A percentile compares a stretch with the other conserved stretches of the same genome.
These are phyloP conservation scores for Paulownia fortunei DNA, from an alignment of 257 asterid species.

Conservation along the genomic window DNA sequence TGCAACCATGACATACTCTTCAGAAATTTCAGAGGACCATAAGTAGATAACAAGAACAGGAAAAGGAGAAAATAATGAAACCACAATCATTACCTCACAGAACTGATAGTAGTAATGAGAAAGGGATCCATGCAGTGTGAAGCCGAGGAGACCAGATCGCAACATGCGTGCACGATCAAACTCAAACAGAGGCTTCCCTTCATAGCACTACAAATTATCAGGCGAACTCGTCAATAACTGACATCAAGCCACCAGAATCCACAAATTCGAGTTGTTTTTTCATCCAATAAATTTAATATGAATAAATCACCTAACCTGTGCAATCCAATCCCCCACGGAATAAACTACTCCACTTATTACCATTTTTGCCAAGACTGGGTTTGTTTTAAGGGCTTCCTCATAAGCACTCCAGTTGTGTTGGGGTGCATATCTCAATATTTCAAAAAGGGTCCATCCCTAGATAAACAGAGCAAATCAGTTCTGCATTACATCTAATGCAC, in stretches of 20 bases:
- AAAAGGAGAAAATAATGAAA: neutral
- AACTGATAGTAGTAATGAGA: conserved; percentile 86
- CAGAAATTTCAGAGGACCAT: neutral
- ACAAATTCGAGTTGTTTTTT: neutral
- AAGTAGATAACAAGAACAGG: neutral
- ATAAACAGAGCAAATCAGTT: conserved; percentile 27
- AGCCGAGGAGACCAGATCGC: conserved; percentile 85
- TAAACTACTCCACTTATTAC: conserved; percentile 88
- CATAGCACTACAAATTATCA: conserved; percentile 62
- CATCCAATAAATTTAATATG: neutral
- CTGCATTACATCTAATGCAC: neutral
- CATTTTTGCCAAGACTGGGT: conserved; percentile 88
- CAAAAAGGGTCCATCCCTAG: conserved; percentile 88
- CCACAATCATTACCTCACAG: conserved; percentile 64
- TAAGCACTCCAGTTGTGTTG: conserved; percentile 90
- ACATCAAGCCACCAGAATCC: neutral
- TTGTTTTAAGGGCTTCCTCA: conserved; percentile 80
- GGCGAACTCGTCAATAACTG: neutral
- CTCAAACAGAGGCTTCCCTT: conserved; percentile 86
- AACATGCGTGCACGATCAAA: conserved; percentile 75
- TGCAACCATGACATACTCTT: conserved; percentile 23
- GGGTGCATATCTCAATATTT: conserved; percentile 85
- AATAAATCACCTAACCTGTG: conserved; percentile 63
- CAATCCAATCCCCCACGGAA: conserved; percentile 87
- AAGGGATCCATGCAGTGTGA: conserved; percentile 83